Percentiles rank a stretch among this genome's conserved stretches.
Conservation (phyloP, 2,329 filamentous ascomycete species). For the Clathrospora elynae region DNA sequence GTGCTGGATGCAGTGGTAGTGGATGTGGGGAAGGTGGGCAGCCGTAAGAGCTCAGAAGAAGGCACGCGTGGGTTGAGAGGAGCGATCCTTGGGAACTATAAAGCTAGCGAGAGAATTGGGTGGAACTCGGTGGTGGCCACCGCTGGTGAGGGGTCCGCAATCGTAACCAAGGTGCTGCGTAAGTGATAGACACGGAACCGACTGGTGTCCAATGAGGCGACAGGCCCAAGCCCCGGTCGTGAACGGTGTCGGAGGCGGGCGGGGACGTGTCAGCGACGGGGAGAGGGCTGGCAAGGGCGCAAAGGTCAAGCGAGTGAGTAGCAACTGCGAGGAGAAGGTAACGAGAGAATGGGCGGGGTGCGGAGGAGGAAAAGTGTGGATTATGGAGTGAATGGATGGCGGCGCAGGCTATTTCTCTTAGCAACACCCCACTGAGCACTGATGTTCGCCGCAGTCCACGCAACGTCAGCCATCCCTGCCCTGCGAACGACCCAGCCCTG, state of each 20-base stretch:
- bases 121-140: constrained; percentile 14
- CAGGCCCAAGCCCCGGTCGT: constrained; percentile 13
- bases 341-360: constrained; percentile 17
- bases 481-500: constrained; percentile 34
- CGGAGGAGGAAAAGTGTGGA: constrained; percentile 23
- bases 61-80: constrained; percentile 8
- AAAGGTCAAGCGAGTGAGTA: constrained; percentile 3
- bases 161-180: constrained; percentile 16
- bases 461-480: constrained; percentile 31
- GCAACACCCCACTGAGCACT: constrained; percentile 27
- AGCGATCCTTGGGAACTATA: constrained; percentile 14
- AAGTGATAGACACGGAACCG: constrained; percentile 12
- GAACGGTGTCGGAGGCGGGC: constrained; percentile 17
- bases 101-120: constrained; percentile 6
- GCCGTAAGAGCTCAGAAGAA: constrained; percentile 6
- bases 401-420: constrained; percentile 37
- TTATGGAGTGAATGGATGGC: constrained; percentile 24
- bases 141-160: constrained; percentile 17
- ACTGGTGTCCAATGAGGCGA: constrained; percentile 15
- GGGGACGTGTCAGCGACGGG: constrained; percentile 15
- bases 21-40: constrained; percentile 16
- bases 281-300: not conserved
- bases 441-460: constrained; percentile 28
- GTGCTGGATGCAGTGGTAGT: constrained; percentile 7
- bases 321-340: constrained; percentile 5